phyloP scores from a whole-genome alignment of 2,329 filamentous ascomycete genomes.

The Aspergillus brasiliensis region DNA sequence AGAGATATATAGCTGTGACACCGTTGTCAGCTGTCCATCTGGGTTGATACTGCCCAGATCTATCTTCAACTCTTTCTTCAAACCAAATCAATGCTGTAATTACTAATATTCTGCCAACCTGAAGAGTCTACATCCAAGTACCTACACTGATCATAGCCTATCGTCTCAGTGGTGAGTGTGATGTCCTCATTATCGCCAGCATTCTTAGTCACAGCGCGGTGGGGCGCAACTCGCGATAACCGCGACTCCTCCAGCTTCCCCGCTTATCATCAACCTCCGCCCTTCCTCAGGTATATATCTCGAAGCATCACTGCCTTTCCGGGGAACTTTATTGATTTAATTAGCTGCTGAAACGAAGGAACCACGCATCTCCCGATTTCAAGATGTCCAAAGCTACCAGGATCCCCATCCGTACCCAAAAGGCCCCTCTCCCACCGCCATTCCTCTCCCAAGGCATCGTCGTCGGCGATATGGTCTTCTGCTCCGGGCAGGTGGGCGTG shows the following conservation, averaged over 20 bases:
- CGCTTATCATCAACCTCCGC: background rate
- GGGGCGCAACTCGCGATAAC: background rate
- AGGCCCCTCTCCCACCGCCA: conserved; percentile 54
- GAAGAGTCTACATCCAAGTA: too few relatives aligned
- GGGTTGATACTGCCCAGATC: too few relatives aligned
- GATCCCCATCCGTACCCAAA: conserved; percentile 41
- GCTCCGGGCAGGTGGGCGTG: conserved; percentile 63
- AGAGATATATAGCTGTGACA: too few relatives aligned
- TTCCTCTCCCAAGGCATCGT: conserved; percentile 60
- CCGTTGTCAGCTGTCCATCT: too few relatives aligned
- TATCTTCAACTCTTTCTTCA: too few relatives aligned
- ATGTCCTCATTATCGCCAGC: background rate
- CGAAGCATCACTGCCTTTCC: background rate
- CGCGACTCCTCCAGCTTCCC: background rate
- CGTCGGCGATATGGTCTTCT: conserved; percentile 66
- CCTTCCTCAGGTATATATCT: background rate
- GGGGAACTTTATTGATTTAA: background rate
- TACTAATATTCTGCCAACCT: too few relatives aligned
- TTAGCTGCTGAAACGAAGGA: background rate
- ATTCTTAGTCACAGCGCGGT: background rate
- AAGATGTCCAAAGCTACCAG: conserved; percentile 19
- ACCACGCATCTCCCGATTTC: background rate
- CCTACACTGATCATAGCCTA: too few relatives aligned
- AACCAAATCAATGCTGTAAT: too few relatives aligned
- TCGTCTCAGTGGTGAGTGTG: background rate